phyloP scores from a whole-genome alignment of 495 filamentous ascomycete species.

The Aspergillus conjunctus region DNA sequence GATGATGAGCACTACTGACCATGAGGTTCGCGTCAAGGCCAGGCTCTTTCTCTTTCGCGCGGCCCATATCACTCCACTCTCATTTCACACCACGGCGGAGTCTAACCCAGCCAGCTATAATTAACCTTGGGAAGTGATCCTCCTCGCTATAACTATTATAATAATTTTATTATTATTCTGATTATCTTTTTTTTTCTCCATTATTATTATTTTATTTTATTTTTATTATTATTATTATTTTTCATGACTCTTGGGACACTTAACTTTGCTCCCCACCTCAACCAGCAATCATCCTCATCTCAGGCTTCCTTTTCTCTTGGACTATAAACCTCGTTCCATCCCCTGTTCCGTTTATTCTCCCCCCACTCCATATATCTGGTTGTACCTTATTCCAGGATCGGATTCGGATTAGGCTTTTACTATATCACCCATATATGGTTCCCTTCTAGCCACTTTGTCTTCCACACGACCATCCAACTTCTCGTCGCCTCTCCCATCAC shows the following conservation, averaged over 20 bases:
- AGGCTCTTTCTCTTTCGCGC: constrained; percentile 8
- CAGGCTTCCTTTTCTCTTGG: constrained; percentile 12
- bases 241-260: constrained; percentile 8
- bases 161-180: not conserved
- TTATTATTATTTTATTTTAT: constrained; percentile 13
- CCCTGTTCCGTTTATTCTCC: constrained; percentile 21
- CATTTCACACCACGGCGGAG: constrained; percentile 23
- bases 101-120: constrained; percentile 20
- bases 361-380: constrained; percentile 26
- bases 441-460: constrained; percentile 20
- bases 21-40: constrained; percentile 5
- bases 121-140: constrained; percentile 24
- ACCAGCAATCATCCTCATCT: constrained; percentile 18
- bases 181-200: not conserved
- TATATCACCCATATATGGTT: constrained; percentile 28
- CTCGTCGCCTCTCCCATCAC: constrained; percentile 15
- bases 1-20: not conserved
- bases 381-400: constrained; percentile 16
- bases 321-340: constrained; percentile 29
- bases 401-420: constrained; percentile 11
- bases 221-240: constrained; percentile 9
- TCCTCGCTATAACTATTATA: not conserved
- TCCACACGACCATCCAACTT: constrained; percentile 4
- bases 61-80: constrained; percentile 9
- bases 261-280: constrained; percentile 23